A percentile compares a stretch with the other conserved stretches of the same genome.
Evolutionary conservation across 1,284 basidiomycete species (phyloP).

Genomic region (Naganishia albida): DNA sequence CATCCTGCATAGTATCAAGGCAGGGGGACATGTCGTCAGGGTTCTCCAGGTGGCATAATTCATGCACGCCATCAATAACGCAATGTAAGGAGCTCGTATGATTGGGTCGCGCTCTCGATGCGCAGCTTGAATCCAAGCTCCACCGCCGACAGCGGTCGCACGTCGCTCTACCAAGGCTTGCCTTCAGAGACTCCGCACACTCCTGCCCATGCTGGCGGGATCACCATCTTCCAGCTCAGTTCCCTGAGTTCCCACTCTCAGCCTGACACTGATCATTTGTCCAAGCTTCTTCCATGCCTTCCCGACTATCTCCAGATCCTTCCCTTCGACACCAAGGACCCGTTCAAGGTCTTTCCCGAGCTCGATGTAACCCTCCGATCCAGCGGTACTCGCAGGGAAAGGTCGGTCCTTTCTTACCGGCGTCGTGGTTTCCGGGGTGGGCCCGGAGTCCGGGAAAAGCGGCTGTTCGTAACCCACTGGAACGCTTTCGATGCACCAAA

Average conservation of each 20-base stretch:
- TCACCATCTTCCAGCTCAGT: slow-evolving; percentile 1
- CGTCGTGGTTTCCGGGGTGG: not conserved
- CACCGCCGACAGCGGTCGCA: too few species aligned
- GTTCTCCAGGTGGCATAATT: too few species aligned
- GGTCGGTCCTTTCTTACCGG: slow-evolving; percentile 4
- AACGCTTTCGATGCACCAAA: slow-evolving; percentile 21
- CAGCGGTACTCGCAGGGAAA: not conserved
- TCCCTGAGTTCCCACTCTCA: not conserved
- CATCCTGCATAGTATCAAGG: too few species aligned
- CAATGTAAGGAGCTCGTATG: too few species aligned
- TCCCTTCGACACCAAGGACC: not conserved
- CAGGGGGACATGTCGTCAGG: too few species aligned
- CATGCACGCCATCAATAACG: too few species aligned
- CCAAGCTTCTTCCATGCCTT: slow-evolving; percentile 28
- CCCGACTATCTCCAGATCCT: slow-evolving; percentile 8
- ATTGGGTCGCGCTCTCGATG: too few species aligned
- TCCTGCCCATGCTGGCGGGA: slow-evolving; percentile 4
- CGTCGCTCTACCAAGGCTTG: too few species aligned
- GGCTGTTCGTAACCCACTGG: slow-evolving; percentile 19
- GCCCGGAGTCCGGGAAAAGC: not conserved
- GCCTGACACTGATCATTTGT: slow-evolving; percentile 9
- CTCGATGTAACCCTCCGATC: slow-evolving; percentile 3
- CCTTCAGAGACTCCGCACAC: slow-evolving; percentile 21
- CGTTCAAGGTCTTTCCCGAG: slow-evolving; percentile 4
- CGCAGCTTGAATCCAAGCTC: too few species aligned